Percentiles rank a stretch among this genome's conserved stretches.
Evolutionary conservation across 768 basidiomycete genomes (phyloP).

Genomic region (Termitomyces bulborhizus): DNA sequence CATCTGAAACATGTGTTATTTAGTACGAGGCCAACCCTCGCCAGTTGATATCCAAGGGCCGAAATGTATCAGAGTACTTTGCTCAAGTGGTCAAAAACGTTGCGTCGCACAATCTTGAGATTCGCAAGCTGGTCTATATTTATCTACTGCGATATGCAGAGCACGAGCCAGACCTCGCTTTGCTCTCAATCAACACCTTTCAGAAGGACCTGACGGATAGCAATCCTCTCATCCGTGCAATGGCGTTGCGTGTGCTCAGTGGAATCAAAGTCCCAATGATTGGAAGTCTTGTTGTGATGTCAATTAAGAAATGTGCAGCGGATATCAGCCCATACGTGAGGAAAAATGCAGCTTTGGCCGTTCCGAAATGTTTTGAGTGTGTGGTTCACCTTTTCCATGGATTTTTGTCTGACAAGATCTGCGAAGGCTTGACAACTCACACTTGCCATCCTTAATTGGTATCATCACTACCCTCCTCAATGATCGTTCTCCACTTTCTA

Average conservation of each 20-base stretch:
- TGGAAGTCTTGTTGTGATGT: slow-evolving; percentile 75
- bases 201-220: slow-evolving; percentile 92
- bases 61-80: slow-evolving; percentile 90
- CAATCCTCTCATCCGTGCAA: slow-evolving; percentile 91
- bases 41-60: slow-evolving; percentile 88
- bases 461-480: slow-evolving; percentile 58
- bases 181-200: slow-evolving; percentile 97
- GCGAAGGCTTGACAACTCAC: slow-evolving; percentile 64
- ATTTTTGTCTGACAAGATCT: background rate
- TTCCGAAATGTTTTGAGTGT: slow-evolving; percentile 77
- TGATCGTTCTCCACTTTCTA: slow-evolving; percentile 80
- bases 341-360: slow-evolving; percentile 86
- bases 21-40: background rate
- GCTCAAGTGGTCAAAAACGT: slow-evolving; percentile 98
- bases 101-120: slow-evolving; percentile 85
- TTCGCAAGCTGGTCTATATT: slow-evolving; percentile 96
- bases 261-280: slow-evolving; percentile 91
- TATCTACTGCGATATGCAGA: slow-evolving; percentile 94
- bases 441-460: slow-evolving; percentile 65
- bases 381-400: slow-evolving; percentile 2
- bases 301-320: slow-evolving; percentile 86
- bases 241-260: slow-evolving; percentile 90
- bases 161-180: slow-evolving; percentile 88
- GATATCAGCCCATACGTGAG: slow-evolving; percentile 94
- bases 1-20: background rate